Conservation (phyloP, 2,329 filamentous ascomycete species). For the Penicillium sp. region DNA sequence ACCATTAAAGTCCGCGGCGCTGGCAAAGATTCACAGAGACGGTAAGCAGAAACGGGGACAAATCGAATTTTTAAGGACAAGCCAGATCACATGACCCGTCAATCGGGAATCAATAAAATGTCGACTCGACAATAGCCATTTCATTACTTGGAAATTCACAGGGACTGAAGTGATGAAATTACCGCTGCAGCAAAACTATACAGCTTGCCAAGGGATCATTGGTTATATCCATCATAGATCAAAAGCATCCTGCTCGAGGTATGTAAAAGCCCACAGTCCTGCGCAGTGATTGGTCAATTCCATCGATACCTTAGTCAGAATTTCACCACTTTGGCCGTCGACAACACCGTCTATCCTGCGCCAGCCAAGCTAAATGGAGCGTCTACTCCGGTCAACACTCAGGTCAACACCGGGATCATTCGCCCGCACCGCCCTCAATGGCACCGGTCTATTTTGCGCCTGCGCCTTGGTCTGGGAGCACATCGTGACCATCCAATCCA, state of each 20-base stretch:
- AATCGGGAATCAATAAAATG: neutral
- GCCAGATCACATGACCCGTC: neutral
- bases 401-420: constrained; percentile 20
- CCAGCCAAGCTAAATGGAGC: constrained; percentile 22
- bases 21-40: neutral
- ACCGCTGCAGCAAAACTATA: too few species aligned
- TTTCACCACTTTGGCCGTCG: neutral
- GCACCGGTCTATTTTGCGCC: constrained; percentile 33
- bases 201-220: too few species aligned
- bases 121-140: too few species aligned
- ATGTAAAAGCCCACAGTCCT: too few species aligned
- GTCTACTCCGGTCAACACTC: constrained; percentile 27
- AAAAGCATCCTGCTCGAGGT: too few species aligned
- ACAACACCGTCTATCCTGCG: constrained; percentile 1
- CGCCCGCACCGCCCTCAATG: constrained; percentile 29
- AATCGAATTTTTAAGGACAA: neutral
- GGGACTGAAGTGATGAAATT: too few species aligned
- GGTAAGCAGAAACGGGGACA: neutral
- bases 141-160: too few species aligned
- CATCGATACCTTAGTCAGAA: too few species aligned
- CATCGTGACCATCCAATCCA: constrained; percentile 54
- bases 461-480: constrained; percentile 48
- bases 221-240: too few species aligned
- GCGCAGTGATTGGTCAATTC: too few species aligned
- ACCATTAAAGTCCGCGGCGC: too few species aligned